Percentiles rank a stretch among this genome's conserved stretches.
phyloP scores from a whole-genome alignment of 2,329 filamentous ascomycete species.

The Aspergillus arachidicola region DNA sequence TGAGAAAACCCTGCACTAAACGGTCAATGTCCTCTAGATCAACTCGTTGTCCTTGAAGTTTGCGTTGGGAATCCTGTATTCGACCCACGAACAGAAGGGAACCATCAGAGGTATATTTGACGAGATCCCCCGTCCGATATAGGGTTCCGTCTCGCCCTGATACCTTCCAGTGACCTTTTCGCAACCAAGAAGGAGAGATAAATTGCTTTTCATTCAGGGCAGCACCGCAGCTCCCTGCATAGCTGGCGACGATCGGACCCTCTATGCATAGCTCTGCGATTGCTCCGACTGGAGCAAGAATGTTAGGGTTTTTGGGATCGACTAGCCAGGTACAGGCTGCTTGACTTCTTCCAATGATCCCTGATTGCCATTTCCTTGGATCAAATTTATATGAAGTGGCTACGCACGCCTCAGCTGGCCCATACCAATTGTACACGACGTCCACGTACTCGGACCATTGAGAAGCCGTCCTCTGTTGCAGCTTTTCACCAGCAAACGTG shows the following conservation, averaged over 20 bases:
- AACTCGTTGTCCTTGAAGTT: constrained; percentile 10
- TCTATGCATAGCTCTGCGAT: background rate
- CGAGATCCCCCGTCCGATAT: constrained; percentile 11
- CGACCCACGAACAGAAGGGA: constrained; percentile 5
- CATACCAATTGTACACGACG: background rate
- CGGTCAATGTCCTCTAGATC: constrained; percentile 12
- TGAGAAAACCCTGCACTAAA: background rate
- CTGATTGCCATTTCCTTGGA: background rate
- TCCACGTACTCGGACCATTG: background rate
- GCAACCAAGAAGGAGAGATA: background rate
- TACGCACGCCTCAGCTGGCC: background rate
- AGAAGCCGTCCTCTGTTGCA: background rate
- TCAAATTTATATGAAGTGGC: background rate
- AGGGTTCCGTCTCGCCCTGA: background rate
- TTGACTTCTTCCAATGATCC: background rate
- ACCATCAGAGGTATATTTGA: background rate
- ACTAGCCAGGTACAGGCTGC: background rate
- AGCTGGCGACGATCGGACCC: background rate
- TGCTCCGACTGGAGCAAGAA: background rate
- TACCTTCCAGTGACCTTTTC: background rate
- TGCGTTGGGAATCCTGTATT: constrained; percentile 9
- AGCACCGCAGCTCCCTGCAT: constrained; percentile 4
- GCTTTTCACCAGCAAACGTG: background rate
- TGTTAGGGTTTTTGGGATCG: background rate
- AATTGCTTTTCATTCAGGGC: background rate